phyloP scores from a whole-genome alignment of 306 rosid genomes.

The Lathyrus sativus region DNA sequence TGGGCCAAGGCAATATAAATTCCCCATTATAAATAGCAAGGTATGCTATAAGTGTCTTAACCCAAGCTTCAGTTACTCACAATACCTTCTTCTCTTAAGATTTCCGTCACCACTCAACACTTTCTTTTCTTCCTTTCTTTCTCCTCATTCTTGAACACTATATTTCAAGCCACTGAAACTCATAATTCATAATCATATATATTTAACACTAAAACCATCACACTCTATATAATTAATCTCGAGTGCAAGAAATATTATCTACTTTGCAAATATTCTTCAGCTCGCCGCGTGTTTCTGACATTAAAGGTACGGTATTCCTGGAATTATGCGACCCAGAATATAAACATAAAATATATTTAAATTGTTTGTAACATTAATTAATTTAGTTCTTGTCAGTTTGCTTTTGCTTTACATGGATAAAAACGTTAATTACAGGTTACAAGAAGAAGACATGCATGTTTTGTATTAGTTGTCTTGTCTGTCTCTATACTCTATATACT shows the following conservation, averaged over 20 bases:
- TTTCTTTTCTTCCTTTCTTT: not conserved
- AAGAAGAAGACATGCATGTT: conserved; percentile 15
- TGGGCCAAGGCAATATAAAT: not conserved
- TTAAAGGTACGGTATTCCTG: conserved; percentile 22
- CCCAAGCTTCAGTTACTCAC: not conserved
- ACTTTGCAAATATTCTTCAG: conserved; percentile 4
- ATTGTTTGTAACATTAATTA: not conserved
- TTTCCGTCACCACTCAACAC: not conserved
- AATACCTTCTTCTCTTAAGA: not conserved
- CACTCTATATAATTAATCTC: not conserved
- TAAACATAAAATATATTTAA: not conserved
- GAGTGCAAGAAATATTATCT: not conserved
- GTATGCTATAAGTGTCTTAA: conserved; percentile 2
- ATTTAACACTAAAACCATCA: not conserved
- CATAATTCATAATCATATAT: not conserved
- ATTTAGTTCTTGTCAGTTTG: not conserved
- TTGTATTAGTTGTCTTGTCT: conserved; percentile 1
- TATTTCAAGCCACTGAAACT: not conserved
- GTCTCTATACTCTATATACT: not conserved
- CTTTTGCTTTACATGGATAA: conserved; percentile 19
- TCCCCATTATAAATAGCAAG: not conserved
- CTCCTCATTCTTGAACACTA: not conserved
- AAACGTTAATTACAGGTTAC: not conserved
- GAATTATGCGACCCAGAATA: not conserved
- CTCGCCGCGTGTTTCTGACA: conserved; percentile 28